These are phyloP conservation scores for Anthracocystis walkeri DNA, from an alignment of 1,284 basidiomycete genomes.

Conservation along the genomic window DNA sequence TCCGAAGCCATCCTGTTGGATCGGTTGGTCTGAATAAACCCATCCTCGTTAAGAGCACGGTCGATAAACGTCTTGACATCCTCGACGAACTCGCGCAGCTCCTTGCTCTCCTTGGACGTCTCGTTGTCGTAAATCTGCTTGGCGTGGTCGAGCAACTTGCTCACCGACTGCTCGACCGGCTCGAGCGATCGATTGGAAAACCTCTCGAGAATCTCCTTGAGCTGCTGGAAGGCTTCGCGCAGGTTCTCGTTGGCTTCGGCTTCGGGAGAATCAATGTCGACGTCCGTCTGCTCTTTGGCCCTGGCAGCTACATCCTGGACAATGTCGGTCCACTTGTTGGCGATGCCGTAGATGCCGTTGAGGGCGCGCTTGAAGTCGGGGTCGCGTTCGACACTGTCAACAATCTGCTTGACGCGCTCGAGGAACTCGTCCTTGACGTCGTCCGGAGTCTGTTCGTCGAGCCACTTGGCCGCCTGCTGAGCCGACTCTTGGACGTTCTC, in stretches of 20 bases:
- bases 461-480: slow-evolving; percentile 63
- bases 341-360: slow-evolving; percentile 70
- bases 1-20: slow-evolving; percentile 47
- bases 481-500: slow-evolving; percentile 54
- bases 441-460: slow-evolving; percentile 72
- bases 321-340: slow-evolving; percentile 72
- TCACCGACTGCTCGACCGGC: slow-evolving; percentile 67
- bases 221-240: slow-evolving; percentile 70
- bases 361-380: slow-evolving; percentile 71
- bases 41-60: slow-evolving; percentile 51
- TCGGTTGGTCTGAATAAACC: slow-evolving; percentile 48
- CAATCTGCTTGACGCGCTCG: slow-evolving; percentile 70
- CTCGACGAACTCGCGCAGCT: slow-evolving; percentile 70
- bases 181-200: slow-evolving; percentile 65
- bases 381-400: slow-evolving; percentile 64
- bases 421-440: slow-evolving; percentile 71
- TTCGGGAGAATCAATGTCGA: slow-evolving; percentile 70
- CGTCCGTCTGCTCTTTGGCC: slow-evolving; percentile 69
- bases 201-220: slow-evolving; percentile 71
- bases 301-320: slow-evolving; percentile 70
- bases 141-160: slow-evolving; percentile 68
- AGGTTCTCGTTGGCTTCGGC: slow-evolving; percentile 70
- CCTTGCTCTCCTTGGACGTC: slow-evolving; percentile 54
- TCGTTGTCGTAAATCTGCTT: slow-evolving; percentile 70
- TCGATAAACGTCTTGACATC: slow-evolving; percentile 49